Evolutionary conservation across 257 asterid genomes (phyloP), one percentile per base, ranked within the genome.

Genomic region (Solanum tarijense): DNA sequence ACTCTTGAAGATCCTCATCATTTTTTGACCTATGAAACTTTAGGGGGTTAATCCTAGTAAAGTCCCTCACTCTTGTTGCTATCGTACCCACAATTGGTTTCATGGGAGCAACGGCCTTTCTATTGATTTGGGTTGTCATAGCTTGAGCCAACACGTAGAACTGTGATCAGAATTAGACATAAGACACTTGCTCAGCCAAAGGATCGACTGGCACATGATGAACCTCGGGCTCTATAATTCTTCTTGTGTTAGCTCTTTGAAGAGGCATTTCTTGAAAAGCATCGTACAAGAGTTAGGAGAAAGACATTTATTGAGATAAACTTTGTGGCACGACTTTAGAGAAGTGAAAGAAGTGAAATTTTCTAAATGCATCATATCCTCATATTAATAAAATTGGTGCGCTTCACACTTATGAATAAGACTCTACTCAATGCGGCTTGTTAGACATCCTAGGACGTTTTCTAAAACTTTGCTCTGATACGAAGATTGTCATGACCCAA

Each of bases 111-210:
- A 52, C 1, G 9, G 0, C 1, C 23, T 52, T 52, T 52, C n/a
- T 18, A 52, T 52, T 52, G n/a, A 16, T 21, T 52, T 52, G 0
- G 62, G n/a, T 7, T 52, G 62, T 52, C 62, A 52, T 52, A 52
- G 9, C 4, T 52, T 52, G n/a, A 52, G n/a, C 10, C 23, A 52
- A 52, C 62, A 18, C 2, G 1, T 18, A 52, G 9, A 52, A 52
- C 1, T 20, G 3, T 23, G 23, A 52, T 52, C 0, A 52, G n/a
- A 52, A 52, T 52, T 18, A 0, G 1, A 7, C n/a, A 18, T 52
- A 52, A 18, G 10, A 18, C 23, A 52, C 62, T 52, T 52, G 9
- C 62, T 18, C 23, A 1, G 4, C 62, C 62, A 52, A 52, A 6
- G 62, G 62, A 52, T 52, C 62, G 2, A 52, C 9, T 7, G 3